Conservation (phyloP, 140 eudicot genomes). For the Anethum foeniculum region DNA sequence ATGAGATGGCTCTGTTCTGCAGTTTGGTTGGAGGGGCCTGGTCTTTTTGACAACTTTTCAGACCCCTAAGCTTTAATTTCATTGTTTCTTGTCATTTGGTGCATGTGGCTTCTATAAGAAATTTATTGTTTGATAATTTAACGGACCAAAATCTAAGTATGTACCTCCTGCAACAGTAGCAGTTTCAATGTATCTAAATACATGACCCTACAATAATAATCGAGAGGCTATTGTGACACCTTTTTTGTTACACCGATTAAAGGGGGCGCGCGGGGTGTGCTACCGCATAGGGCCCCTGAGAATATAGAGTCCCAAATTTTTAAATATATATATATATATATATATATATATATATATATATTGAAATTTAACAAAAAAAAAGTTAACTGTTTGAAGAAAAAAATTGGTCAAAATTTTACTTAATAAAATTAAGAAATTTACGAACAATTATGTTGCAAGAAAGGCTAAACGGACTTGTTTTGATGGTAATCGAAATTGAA, state of each 20-base stretch:
- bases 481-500: too few relatives aligned
- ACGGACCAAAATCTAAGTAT: not conserved
- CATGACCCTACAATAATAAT: not conserved
- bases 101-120: conserved; percentile 1
- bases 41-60: not conserved
- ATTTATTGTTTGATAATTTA: conserved; percentile 8
- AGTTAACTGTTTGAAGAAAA: too few relatives aligned
- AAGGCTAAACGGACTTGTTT: too few relatives aligned
- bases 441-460: too few relatives aligned
- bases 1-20: not conserved
- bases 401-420: too few relatives aligned
- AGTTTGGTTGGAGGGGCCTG: not conserved
- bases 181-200: not conserved
- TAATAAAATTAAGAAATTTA: too few relatives aligned
- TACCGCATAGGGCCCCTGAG: too few relatives aligned
- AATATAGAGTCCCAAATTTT: too few relatives aligned
- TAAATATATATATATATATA: too few relatives aligned
- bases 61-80: not conserved
- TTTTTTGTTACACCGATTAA: not conserved
- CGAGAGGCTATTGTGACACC: not conserved
- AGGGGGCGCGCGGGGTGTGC: too few relatives aligned
- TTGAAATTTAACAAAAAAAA: too few relatives aligned
- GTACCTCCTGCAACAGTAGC: not conserved
- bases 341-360: too few relatives aligned
- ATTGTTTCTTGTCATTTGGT: conserved; percentile 9